Evolutionary conservation across 495 filamentous ascomycete species (phyloP).

Genomic region (Aspergillus kassunensis): DNA sequence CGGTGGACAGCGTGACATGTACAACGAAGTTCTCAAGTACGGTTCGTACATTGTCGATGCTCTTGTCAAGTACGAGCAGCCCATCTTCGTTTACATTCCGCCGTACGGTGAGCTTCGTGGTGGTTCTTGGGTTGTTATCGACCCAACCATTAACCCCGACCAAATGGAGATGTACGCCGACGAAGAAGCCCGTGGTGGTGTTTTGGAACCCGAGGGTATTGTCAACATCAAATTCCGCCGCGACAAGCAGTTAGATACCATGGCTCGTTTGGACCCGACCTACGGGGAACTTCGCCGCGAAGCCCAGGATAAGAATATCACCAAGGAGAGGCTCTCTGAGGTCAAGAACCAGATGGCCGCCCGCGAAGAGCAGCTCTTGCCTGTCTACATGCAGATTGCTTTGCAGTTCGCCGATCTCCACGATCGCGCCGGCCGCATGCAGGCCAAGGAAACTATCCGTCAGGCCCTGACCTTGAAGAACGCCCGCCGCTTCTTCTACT

Average conservation of each 20-base stretch:
- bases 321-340: conserved; percentile 64
- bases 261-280: conserved; percentile 84
- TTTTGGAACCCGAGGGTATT: conserved; percentile 97
- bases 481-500: conserved; percentile 98
- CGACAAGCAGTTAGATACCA: conserved; percentile 96
- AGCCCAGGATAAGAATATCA: conserved; percentile 61
- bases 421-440: conserved; percentile 95
- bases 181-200: conserved; percentile 91
- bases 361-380: conserved; percentile 84
- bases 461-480: conserved; percentile 79
- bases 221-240: conserved; percentile 97
- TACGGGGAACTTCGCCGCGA: conserved; percentile 81
- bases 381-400: conserved; percentile 88
- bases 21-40: conserved; percentile 99
- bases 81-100: conserved; percentile 97
- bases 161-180: conserved; percentile 99
- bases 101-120: conserved; percentile 95
- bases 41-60: conserved; percentile 98
- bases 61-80: conserved; percentile 96
- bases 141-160: conserved; percentile 94
- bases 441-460: conserved; percentile 93
- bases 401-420: conserved; percentile 96
- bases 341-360: conserved; percentile 84
- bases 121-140: conserved; percentile 98
- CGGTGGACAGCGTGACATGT: conserved; percentile 98